These are phyloP conservation scores for Stagonosporopsis chrysanthemi DNA, from an alignment of 2,329 filamentous ascomycete species.

Conservation along the genomic window DNA sequence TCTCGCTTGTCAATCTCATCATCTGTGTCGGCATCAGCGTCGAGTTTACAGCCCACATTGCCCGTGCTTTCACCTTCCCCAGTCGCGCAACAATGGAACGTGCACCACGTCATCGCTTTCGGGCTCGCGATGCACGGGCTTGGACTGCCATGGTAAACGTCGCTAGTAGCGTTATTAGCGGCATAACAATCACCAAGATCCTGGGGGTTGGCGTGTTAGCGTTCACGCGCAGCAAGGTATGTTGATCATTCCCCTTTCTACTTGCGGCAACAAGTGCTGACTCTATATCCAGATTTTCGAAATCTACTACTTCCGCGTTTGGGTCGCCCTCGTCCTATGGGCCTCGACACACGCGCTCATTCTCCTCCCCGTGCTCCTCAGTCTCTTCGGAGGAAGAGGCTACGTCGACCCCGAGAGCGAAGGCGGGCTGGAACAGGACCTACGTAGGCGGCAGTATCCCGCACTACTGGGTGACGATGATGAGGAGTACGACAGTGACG, in stretches of 20 bases:
- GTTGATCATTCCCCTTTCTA: constrained; percentile 5
- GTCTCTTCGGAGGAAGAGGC: constrained; percentile 80
- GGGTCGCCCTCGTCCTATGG: constrained; percentile 89
- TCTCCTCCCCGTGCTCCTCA: constrained; percentile 89
- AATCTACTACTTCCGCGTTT: constrained; percentile 98
- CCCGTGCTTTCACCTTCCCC: constrained; percentile 94
- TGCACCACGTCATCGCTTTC: constrained; percentile 74
- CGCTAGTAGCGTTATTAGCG: constrained; percentile 91
- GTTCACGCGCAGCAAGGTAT: constrained; percentile 84
- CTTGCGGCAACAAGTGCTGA: not conserved
- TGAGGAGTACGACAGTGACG: constrained; percentile 70
- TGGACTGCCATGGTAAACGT: constrained; percentile 97
- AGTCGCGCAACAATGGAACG: constrained; percentile 81
- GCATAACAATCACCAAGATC: constrained; percentile 95
- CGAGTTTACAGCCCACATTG: constrained; percentile 97
- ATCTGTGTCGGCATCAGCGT: constrained; percentile 97
- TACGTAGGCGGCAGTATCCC: constrained; percentile 79
- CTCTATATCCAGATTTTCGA: constrained; percentile 76
- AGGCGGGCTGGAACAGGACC: constrained; percentile 87
- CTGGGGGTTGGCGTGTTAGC: constrained; percentile 90
- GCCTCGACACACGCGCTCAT: constrained; percentile 88
- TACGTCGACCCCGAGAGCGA: constrained; percentile 89
- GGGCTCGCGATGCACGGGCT: constrained; percentile 81
- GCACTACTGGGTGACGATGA: constrained; percentile 72
- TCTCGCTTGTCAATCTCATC: constrained; percentile 93